Percentiles rank a stretch among this genome's conserved stretches.
Evolutionary conservation across 2,329 filamentous ascomycete genomes (phyloP).

Genomic region (Domatiomyces catenatus): DNA sequence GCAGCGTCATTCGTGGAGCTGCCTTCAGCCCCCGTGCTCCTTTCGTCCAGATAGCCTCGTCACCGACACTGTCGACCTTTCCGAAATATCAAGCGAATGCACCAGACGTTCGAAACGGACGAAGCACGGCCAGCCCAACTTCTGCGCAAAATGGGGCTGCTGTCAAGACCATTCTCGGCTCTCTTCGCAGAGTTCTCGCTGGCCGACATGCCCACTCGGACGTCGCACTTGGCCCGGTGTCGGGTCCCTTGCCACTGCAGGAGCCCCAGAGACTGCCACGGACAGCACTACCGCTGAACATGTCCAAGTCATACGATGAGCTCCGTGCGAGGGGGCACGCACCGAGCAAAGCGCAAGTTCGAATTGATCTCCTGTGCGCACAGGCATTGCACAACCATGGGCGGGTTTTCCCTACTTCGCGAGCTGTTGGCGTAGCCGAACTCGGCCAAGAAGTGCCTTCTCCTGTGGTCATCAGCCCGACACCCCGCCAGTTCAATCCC

Average conservation of each 20-base stretch:
- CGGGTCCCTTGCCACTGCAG: slow-evolving; percentile 16
- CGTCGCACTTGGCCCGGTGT: slow-evolving; percentile 12
- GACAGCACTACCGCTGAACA: slow-evolving; percentile 28
- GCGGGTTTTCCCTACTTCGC: slow-evolving; percentile 38
- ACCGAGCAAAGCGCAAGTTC: slow-evolving; percentile 36
- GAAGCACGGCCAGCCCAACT: slow-evolving; percentile 16
- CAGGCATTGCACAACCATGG: slow-evolving; percentile 66
- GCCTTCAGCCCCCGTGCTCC: slow-evolving; percentile 68
- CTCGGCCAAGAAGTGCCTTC: background rate
- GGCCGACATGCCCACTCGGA: slow-evolving; percentile 31
- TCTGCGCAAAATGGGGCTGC: slow-evolving; percentile 37
- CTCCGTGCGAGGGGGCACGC: slow-evolving; percentile 27
- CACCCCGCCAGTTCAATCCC: slow-evolving; percentile 14
- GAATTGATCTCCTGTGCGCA: slow-evolving; percentile 72
- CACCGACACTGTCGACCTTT: slow-evolving; percentile 33
- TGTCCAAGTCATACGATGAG: slow-evolving; percentile 30
- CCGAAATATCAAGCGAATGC: slow-evolving; percentile 18
- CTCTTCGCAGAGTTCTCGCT: slow-evolving; percentile 67
- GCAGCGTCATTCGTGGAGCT: slow-evolving; percentile 75
- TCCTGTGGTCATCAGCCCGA: background rate
- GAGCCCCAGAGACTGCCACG: slow-evolving; percentile 21
- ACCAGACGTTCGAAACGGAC: slow-evolving; percentile 4
- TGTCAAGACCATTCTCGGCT: slow-evolving; percentile 74
- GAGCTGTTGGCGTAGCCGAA: background rate
- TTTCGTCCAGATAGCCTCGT: slow-evolving; percentile 50